Evolutionary conservation across 176 grass and related monocot genomes (phyloP), one percentile per base, ranked within the genome.

Genomic region (Aegilops tauschii): DNA sequence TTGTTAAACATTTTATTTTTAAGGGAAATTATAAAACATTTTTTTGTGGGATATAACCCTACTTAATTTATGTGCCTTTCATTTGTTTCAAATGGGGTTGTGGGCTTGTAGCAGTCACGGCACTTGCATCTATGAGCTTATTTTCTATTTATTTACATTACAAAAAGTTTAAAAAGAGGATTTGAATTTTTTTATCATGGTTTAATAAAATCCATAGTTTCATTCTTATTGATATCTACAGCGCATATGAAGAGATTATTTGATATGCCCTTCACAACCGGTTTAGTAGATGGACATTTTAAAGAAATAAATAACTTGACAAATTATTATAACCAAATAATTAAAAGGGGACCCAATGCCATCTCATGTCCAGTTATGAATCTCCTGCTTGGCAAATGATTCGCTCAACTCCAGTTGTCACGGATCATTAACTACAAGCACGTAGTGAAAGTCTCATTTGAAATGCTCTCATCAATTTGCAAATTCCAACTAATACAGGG

Each of bases 311-410:
- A 62, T 31, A 52, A 76, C 7, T 17, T 17, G 17, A 39, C 67
- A 80, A 52, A 52, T 52, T 6, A 52, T 52, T 52, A 17, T 52
- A 52, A 52, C 14, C 14, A 84, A 65, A 65, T 52, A 72, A 88
- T 64, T 63, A 34, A 64, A 73, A 8, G 56, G 36, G 64, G 37
- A n/a, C 65, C n/a, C 67, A 7, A 44, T 42, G 75, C 8, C 49
- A 79, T 84, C 58, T 64, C 82, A 80, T 27, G 0, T 20, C 18
- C 75, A 88, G 65, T 14, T n/a, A 88, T 64, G 52, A 34, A 84
- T 79, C 27, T 45, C 37, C 52, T 71, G 23, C 42, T 52, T 28
- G 20, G 20, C 8, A 54, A 49, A 77, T 77, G 12, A 54, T 66
- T 52, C 54, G 61, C 44, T 28, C 29, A n/a, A 72, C 20, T 64